Evolutionary conservation across 2,329 filamentous ascomycete species (phyloP).

Genomic region (Monosporascus sp.): DNA sequence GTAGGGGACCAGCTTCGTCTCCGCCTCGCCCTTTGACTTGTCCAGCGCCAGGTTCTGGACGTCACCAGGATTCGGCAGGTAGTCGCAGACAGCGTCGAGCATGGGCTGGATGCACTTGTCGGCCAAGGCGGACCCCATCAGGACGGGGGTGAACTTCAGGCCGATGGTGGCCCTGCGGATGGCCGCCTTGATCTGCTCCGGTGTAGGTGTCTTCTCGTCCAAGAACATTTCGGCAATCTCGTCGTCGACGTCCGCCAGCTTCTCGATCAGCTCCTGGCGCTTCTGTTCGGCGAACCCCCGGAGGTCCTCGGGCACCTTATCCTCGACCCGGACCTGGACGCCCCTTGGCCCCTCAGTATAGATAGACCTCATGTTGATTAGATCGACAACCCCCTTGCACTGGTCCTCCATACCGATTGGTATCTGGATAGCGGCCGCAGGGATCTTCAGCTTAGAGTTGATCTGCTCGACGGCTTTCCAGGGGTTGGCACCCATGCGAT

Average conservation of each 20-base stretch:
- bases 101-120: conserved; percentile 95
- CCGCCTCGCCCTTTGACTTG: conserved; percentile 68
- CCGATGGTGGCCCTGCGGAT: conserved; percentile 86
- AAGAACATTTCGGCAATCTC: conserved; percentile 95
- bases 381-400: conserved; percentile 87
- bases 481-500: conserved; percentile 95
- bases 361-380: conserved; percentile 86
- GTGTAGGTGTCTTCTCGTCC: conserved; percentile 75
- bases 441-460: conserved; percentile 89
- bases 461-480: conserved; percentile 98
- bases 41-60: conserved; percentile 88
- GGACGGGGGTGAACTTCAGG: conserved; percentile 86
- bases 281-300: conserved; percentile 74
- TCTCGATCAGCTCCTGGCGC: conserved; percentile 82
- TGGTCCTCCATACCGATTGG: conserved; percentile 90
- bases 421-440: conserved; percentile 88
- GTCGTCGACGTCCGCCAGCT: conserved; percentile 93
- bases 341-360: conserved; percentile 86
- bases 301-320: conserved; percentile 79
- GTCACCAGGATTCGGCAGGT: conserved; percentile 85
- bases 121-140: conserved; percentile 93
- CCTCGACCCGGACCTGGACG: conserved; percentile 67
- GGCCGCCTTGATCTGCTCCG: conserved; percentile 82
- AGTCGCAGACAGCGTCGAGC: conserved; percentile 94
- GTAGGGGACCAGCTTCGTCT: conserved; percentile 86